Evolutionary conservation across 169 alveolate genomes (phyloP).

Genomic region (Eimeria sp.): DNA sequence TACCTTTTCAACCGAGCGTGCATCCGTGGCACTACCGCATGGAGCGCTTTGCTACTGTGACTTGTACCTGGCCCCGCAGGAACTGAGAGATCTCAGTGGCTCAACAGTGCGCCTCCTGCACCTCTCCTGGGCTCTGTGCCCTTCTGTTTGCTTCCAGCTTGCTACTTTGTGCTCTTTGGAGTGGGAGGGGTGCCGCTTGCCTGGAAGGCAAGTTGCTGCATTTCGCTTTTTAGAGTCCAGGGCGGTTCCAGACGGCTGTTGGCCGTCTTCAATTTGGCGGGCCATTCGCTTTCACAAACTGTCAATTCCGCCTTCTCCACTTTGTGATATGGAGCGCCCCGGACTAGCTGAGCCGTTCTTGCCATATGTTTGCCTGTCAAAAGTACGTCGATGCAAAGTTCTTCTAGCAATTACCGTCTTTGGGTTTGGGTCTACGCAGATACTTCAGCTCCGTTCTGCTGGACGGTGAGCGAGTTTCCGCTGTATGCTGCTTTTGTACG

Average conservation of each 20-base stretch:
- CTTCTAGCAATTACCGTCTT: not conserved
- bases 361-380: constrained; percentile 41
- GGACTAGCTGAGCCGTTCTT: constrained; percentile 58
- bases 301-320: constrained; percentile 69
- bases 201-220: constrained; percentile 20
- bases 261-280: constrained; percentile 73
- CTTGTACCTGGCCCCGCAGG: constrained; percentile 29
- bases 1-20: not conserved
- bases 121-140: constrained; percentile 64
- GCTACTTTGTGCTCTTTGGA: constrained; percentile 48
- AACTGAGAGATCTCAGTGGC: constrained; percentile 54
- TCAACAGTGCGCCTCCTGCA: constrained; percentile 39
- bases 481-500: not conserved
- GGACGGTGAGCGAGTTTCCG: not conserved
- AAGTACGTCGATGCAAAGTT: not conserved
- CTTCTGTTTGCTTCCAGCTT: constrained; percentile 69
- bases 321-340: constrained; percentile 57
- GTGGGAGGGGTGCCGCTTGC: constrained; percentile 32
- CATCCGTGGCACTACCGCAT: constrained; percentile 27
- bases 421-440: not conserved
- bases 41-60: constrained; percentile 50
- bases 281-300: constrained; percentile 57
- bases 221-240: not conserved
- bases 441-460: not conserved
- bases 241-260: constrained; percentile 68